Percentiles rank a stretch among this genome's conserved stretches.
Evolutionary conservation across 805 yeast genomes (phyloP).

Genomic region (Yamadazyma tumulicola): DNA sequence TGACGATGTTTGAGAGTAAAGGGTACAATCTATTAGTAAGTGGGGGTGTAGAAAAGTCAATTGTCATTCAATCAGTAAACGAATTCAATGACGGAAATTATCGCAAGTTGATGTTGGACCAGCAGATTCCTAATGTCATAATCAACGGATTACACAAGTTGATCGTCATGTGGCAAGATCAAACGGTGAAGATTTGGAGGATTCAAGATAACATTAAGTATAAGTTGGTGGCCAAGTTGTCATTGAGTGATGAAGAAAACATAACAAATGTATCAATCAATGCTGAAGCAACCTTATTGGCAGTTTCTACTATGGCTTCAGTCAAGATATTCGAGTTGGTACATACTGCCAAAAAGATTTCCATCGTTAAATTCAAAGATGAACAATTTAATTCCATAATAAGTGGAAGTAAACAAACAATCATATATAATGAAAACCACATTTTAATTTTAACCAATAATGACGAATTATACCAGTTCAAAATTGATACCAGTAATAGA

Average conservation of each 20-base stretch:
- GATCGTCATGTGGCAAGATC: conserved; percentile 78
- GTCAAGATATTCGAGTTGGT: conserved; percentile 66
- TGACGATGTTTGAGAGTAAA: conserved; percentile 66
- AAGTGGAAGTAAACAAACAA: conserved; percentile 55
- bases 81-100: conserved; percentile 71
- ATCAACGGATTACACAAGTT: conserved; percentile 46
- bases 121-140: conserved; percentile 51
- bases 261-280: conserved; percentile 67
- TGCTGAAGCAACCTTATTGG: conserved; percentile 59
- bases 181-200: conserved; percentile 77
- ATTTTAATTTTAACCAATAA: conserved; percentile 54
- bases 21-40: conserved; percentile 67
- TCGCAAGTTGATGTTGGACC: conserved; percentile 64
- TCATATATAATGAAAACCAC: conserved; percentile 43
- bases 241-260: conserved; percentile 73
- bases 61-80: conserved; percentile 62
- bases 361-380: conserved; percentile 54
- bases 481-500: conserved; percentile 29
- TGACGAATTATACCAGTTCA: conserved; percentile 53
- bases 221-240: conserved; percentile 62
- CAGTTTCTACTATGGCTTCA: conserved; percentile 66
- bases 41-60: conserved; percentile 77
- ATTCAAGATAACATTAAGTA: conserved; percentile 37
- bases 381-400: conserved; percentile 34
- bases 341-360: conserved; percentile 35